Conservation (phyloP, 1,139 yeast genomes). For the Arxiozyma heterogenica region DNA sequence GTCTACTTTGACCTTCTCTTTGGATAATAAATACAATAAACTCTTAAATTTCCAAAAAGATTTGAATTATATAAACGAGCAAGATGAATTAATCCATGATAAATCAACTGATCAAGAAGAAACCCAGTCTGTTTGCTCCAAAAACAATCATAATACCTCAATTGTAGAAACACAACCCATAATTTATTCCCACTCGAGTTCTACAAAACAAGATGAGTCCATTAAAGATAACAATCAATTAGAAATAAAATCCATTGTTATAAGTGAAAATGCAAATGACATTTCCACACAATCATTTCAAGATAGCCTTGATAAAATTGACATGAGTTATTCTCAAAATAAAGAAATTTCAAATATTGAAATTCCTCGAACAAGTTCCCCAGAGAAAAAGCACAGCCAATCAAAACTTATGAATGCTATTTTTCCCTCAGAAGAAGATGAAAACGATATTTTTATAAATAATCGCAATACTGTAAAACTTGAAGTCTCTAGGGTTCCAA, state of each 20-base stretch:
- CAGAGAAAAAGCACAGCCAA: slow-evolving; percentile 7
- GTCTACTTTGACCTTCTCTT: slow-evolving; percentile 1
- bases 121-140: neutral
- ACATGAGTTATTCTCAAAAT: neutral
- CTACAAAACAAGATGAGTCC: neutral
- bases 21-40: neutral
- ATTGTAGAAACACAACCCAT: neutral
- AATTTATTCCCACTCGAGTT: neutral
- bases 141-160: neutral
- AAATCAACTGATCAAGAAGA: neutral
- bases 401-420: neutral
- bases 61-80: neutral
- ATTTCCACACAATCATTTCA: neutral
- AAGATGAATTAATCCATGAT: neutral
- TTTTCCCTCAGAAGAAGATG: neutral
- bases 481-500: slow-evolving; percentile 13
- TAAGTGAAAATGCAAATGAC: neutral
- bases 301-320: neutral
- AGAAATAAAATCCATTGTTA: neutral
- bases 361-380: slow-evolving; percentile 20
- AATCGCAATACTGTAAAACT: slow-evolving; percentile 1
- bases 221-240: neutral
- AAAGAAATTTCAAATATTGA: slow-evolving; percentile 5
- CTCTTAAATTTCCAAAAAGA: neutral
- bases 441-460: neutral